Base-by-base conservation (phyloP, 2,329 filamentous ascomycete genomes). In the Thielaviopsis punctulata region DNA sequence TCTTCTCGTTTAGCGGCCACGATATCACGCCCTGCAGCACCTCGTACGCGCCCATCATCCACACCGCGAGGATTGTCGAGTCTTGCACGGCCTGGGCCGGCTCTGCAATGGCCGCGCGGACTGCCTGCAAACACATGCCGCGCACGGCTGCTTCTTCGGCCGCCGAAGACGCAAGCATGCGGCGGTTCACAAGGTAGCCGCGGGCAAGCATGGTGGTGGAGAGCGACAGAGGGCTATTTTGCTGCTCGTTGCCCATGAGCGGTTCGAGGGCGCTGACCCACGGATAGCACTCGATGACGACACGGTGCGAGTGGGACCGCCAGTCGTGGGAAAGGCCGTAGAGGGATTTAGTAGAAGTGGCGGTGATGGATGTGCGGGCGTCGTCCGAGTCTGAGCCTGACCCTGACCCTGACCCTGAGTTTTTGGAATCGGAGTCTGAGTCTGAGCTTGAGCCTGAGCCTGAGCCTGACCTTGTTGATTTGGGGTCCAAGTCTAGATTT, bases 281-380 rank as follows among this genome's bases (percentile, higher is more conserved):
- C 15, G 53, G 53, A n/a, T 55, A 55, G 25, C 53, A 55, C n/a
- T 55, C 53, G 18, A 55, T 52, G 39, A 55, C 53, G 3, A 55
- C 47, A 2, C 46, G 27, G 23, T 52, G 43, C 2, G 53, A 49
- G 45, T 55, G 50, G 7, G 22, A 44, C 5, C 36, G 30, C 53
- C 50, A 55, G n/a, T 52, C 23, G 6, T 55, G 50, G 15, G 50
- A 19, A 10, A 33, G 53, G 9, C 50, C 50, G 18, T 36, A 21
- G 3, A 55, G 43, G 15, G 22, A 30, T 12, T 27, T 45, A 13
- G 48, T 22, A 4, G 41, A 46, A 7, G 47, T 50, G 24, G 24
- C 15, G 27, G n/a, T 24, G 8, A 55, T 39, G 15, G 30, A 19
- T 4, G 24, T 22, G 5, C n/a, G n/a, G 6, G 43, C n/a, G 15